phyloP scores from a whole-genome alignment of 2,329 filamentous ascomycete species.

The Cladosporium sphaerospermum region DNA sequence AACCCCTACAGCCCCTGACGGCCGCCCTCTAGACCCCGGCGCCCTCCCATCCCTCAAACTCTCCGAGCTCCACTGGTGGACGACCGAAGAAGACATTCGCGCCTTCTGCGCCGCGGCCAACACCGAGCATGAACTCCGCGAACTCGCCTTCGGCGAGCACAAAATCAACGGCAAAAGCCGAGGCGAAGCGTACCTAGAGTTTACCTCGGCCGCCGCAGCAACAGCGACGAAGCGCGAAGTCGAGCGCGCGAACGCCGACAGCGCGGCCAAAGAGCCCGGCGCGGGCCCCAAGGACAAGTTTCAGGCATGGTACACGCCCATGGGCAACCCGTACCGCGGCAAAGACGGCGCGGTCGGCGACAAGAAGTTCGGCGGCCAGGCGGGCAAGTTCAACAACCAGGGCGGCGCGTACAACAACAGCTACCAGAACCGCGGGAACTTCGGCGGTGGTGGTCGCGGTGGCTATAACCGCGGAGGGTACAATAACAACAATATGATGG shows the following conservation, averaged over 20 bases:
- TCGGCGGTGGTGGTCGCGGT: constrained; percentile 15
- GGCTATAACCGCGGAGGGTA: constrained; percentile 18
- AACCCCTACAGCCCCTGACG: constrained; percentile 11
- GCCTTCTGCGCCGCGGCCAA: constrained; percentile 66
- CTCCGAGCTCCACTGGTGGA: constrained; percentile 94
- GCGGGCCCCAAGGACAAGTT: constrained; percentile 13
- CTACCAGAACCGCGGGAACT: constrained; percentile 23
- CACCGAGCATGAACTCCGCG: constrained; percentile 78
- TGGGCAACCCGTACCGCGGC: constrained; percentile 78
- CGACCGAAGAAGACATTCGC: constrained; percentile 87
- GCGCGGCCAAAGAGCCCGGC: constrained; percentile 14
- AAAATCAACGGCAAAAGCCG: constrained; percentile 99
- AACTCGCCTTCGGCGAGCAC: constrained; percentile 95
- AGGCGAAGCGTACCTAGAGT: constrained; percentile 82
- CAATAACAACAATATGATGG: constrained; percentile 11
- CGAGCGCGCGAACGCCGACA: constrained; percentile 42
- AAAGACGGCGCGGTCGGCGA: constrained; percentile 30
- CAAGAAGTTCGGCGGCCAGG: constrained; percentile 44
- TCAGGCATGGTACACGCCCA: constrained; percentile 15
- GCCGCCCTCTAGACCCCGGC: constrained; percentile 49
- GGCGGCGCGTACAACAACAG: constrained; percentile 34
- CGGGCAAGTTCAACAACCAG: constrained; percentile 37
- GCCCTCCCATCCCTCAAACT: constrained; percentile 71
- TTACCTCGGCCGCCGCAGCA: constrained; percentile 74
- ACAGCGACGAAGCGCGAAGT: constrained; percentile 79